Evolutionary conservation across 257 asterid genomes (phyloP).

Genomic region (Solanum clarkiae): DNA sequence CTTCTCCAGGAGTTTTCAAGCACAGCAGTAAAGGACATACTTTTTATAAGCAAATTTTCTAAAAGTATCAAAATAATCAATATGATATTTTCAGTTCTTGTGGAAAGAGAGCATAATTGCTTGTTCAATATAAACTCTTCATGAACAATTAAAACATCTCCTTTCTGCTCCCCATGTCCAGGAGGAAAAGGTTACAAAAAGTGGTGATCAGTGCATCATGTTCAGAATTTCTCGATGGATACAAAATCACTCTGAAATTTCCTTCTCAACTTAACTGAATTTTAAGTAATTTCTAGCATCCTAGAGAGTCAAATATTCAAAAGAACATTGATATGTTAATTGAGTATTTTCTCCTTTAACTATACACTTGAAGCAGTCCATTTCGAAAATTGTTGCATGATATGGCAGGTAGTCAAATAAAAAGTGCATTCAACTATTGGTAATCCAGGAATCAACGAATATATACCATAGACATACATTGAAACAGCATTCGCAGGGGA

Average conservation of each 20-base stretch:
- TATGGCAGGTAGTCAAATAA: background rate
- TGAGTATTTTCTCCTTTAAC: background rate
- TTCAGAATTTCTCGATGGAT: background rate
- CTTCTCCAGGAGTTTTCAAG: background rate
- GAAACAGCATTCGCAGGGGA: background rate
- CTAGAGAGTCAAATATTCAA: background rate
- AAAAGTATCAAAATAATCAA: too few species aligned
- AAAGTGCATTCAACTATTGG: background rate
- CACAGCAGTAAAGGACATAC: background rate
- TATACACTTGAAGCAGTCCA: background rate
- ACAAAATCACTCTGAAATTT: background rate
- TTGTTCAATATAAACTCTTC: background rate
- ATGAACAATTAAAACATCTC: background rate
- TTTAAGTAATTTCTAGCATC: background rate
- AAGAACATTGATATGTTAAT: background rate
- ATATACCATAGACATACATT: background rate
- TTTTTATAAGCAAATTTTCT: too few species aligned
- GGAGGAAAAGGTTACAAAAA: background rate
- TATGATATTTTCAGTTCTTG: too few species aligned
- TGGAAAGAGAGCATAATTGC: background rate
- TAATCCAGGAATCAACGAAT: background rate
- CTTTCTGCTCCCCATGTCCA: background rate
- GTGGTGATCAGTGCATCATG: background rate
- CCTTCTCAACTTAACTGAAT: background rate
- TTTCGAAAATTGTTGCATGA: background rate